Percentiles rank a stretch among this genome's conserved stretches.
These are phyloP conservation scores for Bruguiera hainesii DNA, from an alignment of 441 rosid species.

Conservation along the genomic window DNA sequence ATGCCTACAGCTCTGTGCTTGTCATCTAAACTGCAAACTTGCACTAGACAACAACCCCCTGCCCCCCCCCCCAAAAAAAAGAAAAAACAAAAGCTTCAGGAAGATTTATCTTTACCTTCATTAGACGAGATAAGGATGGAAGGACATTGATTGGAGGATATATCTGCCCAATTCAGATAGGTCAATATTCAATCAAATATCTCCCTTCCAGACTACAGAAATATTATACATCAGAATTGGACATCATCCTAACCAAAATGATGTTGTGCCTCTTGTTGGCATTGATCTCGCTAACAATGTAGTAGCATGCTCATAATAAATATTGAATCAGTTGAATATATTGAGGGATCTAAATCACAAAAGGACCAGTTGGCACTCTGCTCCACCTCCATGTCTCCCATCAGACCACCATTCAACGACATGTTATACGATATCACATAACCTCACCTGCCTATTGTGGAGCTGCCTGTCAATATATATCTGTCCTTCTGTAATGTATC, in stretches of 20 bases:
- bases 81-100: not conserved
- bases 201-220: not conserved
- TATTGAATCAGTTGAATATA: no score
- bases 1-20: not conserved
- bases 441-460: slow-evolving; percentile 75
- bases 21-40: not conserved
- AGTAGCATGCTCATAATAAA: no score
- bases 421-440: not conserved
- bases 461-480: slow-evolving; percentile 97
- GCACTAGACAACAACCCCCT: not conserved
- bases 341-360: no score
- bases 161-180: slow-evolving; percentile 49
- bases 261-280: no score
- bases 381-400: no score
- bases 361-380: no score
- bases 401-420: not conserved
- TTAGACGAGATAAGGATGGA: slow-evolving; percentile 97
- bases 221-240: no score
- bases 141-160: slow-evolving; percentile 98
- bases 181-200: not conserved
- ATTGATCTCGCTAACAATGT: no score
- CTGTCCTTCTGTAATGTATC: slow-evolving; percentile 99
- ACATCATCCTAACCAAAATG: no score
- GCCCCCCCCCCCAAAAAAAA: not conserved
- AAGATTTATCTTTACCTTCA: slow-evolving; percentile 53